Evolutionary conservation across 345 rosid genomes (phyloP), one percentile per base, ranked within the genome.

Genomic region (Boechera retrofracta): DNA sequence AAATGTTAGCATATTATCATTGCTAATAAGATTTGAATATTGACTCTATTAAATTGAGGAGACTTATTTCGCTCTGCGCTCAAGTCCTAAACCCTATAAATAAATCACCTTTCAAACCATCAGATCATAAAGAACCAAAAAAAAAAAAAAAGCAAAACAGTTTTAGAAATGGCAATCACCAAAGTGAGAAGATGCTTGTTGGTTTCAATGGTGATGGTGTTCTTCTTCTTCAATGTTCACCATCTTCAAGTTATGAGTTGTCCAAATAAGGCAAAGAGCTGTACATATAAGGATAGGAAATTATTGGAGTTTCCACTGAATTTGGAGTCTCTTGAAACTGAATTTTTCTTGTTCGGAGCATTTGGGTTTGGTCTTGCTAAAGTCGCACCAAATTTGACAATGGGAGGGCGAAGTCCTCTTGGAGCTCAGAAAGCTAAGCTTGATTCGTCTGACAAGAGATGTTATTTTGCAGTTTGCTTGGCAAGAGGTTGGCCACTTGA

Each of bases 401-500:
- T 33, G 78, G 93, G 91, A 42, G 96, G 98, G 29, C 96, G 96
- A 9, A 3, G 85, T n/a, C 99, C 99, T 6, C 2, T 69, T 53
- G 94, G 98, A 58, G 94, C 84, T 45, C 78, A 67, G 45, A 76
- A 36, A 79, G 99, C 94, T 55, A 73, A 72, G 5, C 89, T 91
- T 57, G 90, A 87, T 69, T 69, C 67, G 72, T 33, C 58, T 87
- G 26, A 87, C 85, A 2, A 81, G 75, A 47, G 93, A 88, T 78
- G 33, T 95, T 41, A 76, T 94, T 79, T 51, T 67, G 62, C 99
- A 95, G 69, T 95, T 95, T 77, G 96, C 87, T 36, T 83, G 83
- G 84, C 97, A 94, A 86, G 96, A 94, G 81, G 90, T 94, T 47
- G 98, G 97, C 15, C 97, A 94, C 77, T 59, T 92, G 81, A 89